Evolutionary conservation across 1,284 basidiomycete genomes (phyloP).

Genomic region (Tilletiaria anomala): DNA sequence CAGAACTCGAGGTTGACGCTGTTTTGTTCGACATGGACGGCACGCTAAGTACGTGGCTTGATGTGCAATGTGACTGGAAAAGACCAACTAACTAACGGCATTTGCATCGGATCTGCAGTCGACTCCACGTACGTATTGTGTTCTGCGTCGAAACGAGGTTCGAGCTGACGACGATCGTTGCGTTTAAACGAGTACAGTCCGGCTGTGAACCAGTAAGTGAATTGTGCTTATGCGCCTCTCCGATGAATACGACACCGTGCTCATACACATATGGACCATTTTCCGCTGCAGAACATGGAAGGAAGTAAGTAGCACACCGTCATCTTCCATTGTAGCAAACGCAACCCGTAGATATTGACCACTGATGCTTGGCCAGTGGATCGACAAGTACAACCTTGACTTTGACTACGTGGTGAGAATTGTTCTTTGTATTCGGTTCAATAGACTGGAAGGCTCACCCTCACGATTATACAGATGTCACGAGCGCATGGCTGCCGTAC

Average conservation of each 20-base stretch:
- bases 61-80: too few relatives aligned
- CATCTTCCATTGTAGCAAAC: too few relatives aligned
- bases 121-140: too few relatives aligned
- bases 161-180: too few relatives aligned
- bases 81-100: too few relatives aligned
- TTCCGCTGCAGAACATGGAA: slow-evolving; percentile 24
- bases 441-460: not conserved
- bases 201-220: slow-evolving; percentile 20
- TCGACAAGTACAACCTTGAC: slow-evolving; percentile 30
- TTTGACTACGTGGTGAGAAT: slow-evolving; percentile 20
- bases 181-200: slow-evolving; percentile 38
- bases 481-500: slow-evolving; percentile 32
- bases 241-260: not conserved
- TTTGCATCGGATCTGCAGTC: too few relatives aligned
- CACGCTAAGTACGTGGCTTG: too few relatives aligned
- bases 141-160: too few relatives aligned
- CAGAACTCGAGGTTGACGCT: slow-evolving; percentile 8
- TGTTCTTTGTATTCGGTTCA: not conserved
- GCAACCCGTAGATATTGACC: too few relatives aligned
- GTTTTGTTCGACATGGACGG: slow-evolving; percentile 40
- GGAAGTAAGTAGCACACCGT: too few relatives aligned
- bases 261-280: not conserved
- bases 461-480: not conserved
- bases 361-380: slow-evolving; percentile 21
- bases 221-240: not conserved